Conservation (phyloP, 768 basidiomycete genomes). For the Lyophyllum decastes region DNA sequence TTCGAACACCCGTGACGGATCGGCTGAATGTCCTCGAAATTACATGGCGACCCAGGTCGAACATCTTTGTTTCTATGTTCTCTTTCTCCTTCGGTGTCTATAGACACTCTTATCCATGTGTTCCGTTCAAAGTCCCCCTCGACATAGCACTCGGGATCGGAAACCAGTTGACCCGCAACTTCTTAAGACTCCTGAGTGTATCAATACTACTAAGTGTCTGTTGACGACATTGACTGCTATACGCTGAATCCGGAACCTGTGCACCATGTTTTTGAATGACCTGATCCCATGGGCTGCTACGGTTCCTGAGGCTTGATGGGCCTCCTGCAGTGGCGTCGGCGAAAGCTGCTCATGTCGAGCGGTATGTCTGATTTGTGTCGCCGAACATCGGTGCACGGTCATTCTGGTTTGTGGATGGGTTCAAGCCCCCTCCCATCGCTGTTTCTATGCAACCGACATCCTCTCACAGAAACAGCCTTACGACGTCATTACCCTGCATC, state of each 20-base stretch:
- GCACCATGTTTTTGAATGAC: not conserved
- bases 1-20: not conserved
- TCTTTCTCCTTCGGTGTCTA: not conserved
- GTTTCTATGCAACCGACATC: not conserved
- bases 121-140: slow-evolving; percentile 4
- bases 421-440: not conserved
- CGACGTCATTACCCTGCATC: not conserved
- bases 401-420: not conserved
- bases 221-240: not conserved
- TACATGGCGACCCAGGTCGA: not conserved
- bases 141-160: not conserved
- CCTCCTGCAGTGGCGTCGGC: not conserved
- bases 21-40: not conserved
- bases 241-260: not conserved
- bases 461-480: not conserved
- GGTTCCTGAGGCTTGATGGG: not conserved
- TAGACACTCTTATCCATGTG: not conserved
- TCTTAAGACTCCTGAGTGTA: not conserved
- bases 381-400: not conserved
- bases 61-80: not conserved
- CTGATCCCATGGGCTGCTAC: not conserved
- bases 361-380: not conserved
- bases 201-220: not conserved
- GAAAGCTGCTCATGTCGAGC: not conserved
- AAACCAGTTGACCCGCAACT: not conserved